Evolutionary conservation across 2,329 filamentous ascomycete species (phyloP).

Genomic region (Sporothrix inflata): DNA sequence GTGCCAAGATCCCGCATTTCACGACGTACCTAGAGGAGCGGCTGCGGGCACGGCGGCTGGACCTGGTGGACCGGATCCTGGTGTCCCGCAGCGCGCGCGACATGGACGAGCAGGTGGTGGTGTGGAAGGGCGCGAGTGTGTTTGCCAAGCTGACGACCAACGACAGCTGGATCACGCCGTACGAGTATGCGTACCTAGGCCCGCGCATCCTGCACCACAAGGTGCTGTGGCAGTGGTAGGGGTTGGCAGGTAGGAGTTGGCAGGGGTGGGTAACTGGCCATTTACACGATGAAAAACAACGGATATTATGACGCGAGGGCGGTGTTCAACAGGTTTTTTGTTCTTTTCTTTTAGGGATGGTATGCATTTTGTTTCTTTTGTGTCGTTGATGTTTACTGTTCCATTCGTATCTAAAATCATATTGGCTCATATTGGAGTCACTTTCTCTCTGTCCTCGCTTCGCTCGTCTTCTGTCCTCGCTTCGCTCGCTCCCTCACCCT

Average conservation of each 20-base stretch:
- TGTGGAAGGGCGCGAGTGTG: conserved; percentile 97
- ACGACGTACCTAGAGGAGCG: conserved; percentile 81
- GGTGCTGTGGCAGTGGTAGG: conserved; percentile 64
- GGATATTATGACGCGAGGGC: conserved; percentile 5
- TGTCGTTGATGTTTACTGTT: background rate
- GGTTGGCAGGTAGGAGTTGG: too few species aligned
- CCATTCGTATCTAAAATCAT: background rate
- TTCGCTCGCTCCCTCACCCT: background rate
- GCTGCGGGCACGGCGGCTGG: conserved; percentile 68
- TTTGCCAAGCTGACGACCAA: conserved; percentile 92
- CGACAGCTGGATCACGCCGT: conserved; percentile 88
- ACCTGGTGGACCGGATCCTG: conserved; percentile 62
- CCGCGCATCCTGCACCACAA: conserved; percentile 83
- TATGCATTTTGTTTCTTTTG: background rate
- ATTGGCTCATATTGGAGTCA: background rate
- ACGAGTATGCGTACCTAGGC: conserved; percentile 87
- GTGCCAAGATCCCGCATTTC: conserved; percentile 78
- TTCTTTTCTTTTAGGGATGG: background rate
- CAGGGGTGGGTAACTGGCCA: too few species aligned
- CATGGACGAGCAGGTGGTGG: conserved; percentile 94
- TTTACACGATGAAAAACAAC: background rate
- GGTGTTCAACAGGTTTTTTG: background rate
- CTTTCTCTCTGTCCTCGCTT: background rate
- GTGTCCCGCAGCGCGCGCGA: conserved; percentile 79
- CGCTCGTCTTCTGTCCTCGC: background rate